Evolutionary conservation across 768 basidiomycete genomes (phyloP).

Genomic region (Rhodotorula toruloides): DNA sequence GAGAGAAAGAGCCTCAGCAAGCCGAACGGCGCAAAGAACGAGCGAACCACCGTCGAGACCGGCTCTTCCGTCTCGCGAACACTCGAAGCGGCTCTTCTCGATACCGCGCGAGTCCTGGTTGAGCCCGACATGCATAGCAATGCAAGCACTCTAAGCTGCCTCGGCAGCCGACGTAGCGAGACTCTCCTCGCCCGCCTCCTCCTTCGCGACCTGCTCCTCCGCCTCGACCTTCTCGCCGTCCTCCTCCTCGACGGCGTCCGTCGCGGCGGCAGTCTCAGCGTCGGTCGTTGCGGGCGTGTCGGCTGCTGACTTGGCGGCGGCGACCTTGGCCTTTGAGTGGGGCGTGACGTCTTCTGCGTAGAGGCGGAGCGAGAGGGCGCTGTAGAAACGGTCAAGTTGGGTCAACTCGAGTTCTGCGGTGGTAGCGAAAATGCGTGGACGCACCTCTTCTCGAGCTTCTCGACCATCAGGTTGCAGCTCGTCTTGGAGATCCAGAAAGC

Average conservation of each 20-base stretch:
- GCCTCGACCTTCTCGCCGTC: slow-evolving; percentile 14
- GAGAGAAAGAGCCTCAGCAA: too few species aligned
- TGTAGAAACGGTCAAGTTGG: slow-evolving; percentile 45
- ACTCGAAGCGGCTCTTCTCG: too few species aligned
- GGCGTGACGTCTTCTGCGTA: slow-evolving; percentile 75
- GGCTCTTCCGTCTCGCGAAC: too few species aligned
- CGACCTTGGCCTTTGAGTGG: slow-evolving; percentile 31
- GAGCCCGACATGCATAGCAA: too few species aligned
- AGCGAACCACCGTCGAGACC: too few species aligned
- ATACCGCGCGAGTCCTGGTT: too few species aligned
- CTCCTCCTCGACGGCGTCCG: slow-evolving; percentile 35
- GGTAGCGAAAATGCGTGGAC: slow-evolving; percentile 32
- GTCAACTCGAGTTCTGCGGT: neutral
- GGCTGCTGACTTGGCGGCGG: neutral
- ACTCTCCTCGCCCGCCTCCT: slow-evolving; percentile 17
- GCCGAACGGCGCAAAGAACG: too few species aligned
- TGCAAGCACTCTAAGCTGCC: too few species aligned
- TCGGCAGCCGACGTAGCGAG: too few species aligned
- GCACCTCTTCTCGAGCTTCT: slow-evolving; percentile 93
- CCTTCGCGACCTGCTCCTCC: slow-evolving; percentile 23
- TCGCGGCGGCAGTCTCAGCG: slow-evolving; percentile 4
- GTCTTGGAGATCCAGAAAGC: slow-evolving; percentile 92
- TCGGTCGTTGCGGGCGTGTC: neutral
- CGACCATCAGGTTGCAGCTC: slow-evolving; percentile 84
- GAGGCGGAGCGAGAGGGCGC: slow-evolving; percentile 77